phyloP scores from a whole-genome alignment of 177 flowering plant species.

The Telopea speciosissima region DNA sequence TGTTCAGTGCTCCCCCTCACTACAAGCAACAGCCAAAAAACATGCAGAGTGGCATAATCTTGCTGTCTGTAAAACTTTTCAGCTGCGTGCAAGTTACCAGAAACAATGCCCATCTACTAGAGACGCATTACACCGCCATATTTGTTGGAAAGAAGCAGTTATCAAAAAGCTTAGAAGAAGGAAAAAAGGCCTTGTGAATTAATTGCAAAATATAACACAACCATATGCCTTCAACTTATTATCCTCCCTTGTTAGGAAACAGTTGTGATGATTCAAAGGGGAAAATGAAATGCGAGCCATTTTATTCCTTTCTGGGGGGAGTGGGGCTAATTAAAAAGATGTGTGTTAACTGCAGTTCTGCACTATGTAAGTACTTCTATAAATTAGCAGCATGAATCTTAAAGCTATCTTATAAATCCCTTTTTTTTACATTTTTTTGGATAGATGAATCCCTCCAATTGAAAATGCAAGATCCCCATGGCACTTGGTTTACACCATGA shows the following conservation, averaged over 20 bases:
- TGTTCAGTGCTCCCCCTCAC: not conserved
- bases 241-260: not conserved
- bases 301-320: not conserved
- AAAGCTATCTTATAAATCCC: not conserved
- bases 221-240: conserved; percentile 2
- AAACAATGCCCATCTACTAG: not conserved
- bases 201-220: not conserved
- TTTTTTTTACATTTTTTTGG: too few relatives aligned
- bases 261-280: not conserved
- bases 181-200: not conserved
- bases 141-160: not conserved
- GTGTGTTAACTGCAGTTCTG: not conserved
- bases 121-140: not conserved
- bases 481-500: not conserved
- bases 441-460: not conserved
- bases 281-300: not conserved
- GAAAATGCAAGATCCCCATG: not conserved
- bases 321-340: not conserved
- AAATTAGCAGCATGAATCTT: not conserved
- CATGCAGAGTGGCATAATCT: not conserved
- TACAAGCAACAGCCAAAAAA: not conserved
- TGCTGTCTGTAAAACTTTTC: not conserved
- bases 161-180: not conserved
- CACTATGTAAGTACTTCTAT: not conserved
- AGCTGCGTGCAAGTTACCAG: not conserved